Evolutionary conservation across 257 asterid species (phyloP), one percentile per base, ranked within the genome.

Genomic region (Lantana camara): DNA sequence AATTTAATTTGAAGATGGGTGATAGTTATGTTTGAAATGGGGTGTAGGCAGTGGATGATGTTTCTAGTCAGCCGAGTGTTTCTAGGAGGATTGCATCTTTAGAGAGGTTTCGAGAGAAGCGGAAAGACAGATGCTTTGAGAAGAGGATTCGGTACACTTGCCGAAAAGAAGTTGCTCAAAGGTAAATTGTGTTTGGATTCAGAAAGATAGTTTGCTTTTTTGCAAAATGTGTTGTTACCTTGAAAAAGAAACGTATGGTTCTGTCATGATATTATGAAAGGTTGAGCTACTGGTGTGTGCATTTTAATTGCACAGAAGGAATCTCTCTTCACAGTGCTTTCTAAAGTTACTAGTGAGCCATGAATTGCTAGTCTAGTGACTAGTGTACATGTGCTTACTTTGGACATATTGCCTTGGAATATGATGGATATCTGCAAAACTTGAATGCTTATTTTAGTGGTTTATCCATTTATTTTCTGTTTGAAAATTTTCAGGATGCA

Each of bases 151-250:
- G 80, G 51, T 78, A 82, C 74, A 50, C 75, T 56, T 67, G 76
- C 73, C 63, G 87, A 50, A 82, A 79, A 70, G 87, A 82, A 70
- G 82, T 82, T 64, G 84, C 80, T 30, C 80, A 69, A 68, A 82
- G 80, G 87, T 82, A 64, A 60, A 14, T 46, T 48, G 7, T 15
- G 41, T 38, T 46, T 57, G 38, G 47, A 49, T 40, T 27, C 48
- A 19, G 22, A 51, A 62, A 41, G 23, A 29, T 56, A 5, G 34
- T 20, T 34, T 30, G 20, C 19, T 22, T 14, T 9, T 48, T 45
- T 17, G n/a, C n/a, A 30, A 13, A n/a, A n/a, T n/a, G n/a, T 42
- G 17, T 12, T 60, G 15, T 35, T 71, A 23, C 57, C 30, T 44
- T 27, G 3, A 11, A 27, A 53, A 42, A 45, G 19, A 35, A 3